Evolutionary conservation across 1,284 basidiomycete species (phyloP).

Genomic region (Fomitiporia mediterranea): DNA sequence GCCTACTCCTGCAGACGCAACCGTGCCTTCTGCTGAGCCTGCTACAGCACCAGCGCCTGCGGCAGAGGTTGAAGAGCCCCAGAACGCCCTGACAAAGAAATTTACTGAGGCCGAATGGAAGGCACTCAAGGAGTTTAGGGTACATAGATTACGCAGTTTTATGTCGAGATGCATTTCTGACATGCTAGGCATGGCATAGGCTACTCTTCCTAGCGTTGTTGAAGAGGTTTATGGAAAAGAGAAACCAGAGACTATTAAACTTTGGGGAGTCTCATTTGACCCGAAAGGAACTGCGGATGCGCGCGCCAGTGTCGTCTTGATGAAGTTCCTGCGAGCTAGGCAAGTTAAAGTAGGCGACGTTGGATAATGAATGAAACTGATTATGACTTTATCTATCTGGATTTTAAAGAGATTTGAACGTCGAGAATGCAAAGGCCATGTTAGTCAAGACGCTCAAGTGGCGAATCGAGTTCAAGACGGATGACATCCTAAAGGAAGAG

Average conservation of each 20-base stretch:
- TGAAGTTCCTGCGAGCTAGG: constrained; percentile 78
- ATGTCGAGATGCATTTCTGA: not conserved
- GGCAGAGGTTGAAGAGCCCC: constrained; percentile 42
- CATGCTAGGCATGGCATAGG: not conserved
- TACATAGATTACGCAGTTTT: constrained; percentile 31
- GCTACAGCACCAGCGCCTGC: constrained; percentile 12
- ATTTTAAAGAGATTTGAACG: constrained; percentile 46
- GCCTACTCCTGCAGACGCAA: constrained; percentile 20
- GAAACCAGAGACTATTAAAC: constrained; percentile 43
- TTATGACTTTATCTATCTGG: not conserved
- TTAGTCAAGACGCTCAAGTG: constrained; percentile 65
- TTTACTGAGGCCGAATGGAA: constrained; percentile 68
- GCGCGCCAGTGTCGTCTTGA: constrained; percentile 62
- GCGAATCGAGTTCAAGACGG: constrained; percentile 65
- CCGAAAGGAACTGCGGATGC: constrained; percentile 49
- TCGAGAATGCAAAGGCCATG: constrained; percentile 55
- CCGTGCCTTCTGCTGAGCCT: constrained; percentile 21
- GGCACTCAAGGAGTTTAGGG: constrained; percentile 62
- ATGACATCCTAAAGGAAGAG: constrained; percentile 53
- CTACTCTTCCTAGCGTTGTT: constrained; percentile 11
- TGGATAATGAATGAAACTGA: no score
- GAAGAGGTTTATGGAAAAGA: constrained; percentile 35
- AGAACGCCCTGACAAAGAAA: constrained; percentile 60
- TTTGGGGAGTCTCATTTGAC: constrained; percentile 70
- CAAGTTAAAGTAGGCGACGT: constrained; percentile 26